Conservation (phyloP, 495 filamentous ascomycete genomes). For the Daldinia childiae region DNA sequence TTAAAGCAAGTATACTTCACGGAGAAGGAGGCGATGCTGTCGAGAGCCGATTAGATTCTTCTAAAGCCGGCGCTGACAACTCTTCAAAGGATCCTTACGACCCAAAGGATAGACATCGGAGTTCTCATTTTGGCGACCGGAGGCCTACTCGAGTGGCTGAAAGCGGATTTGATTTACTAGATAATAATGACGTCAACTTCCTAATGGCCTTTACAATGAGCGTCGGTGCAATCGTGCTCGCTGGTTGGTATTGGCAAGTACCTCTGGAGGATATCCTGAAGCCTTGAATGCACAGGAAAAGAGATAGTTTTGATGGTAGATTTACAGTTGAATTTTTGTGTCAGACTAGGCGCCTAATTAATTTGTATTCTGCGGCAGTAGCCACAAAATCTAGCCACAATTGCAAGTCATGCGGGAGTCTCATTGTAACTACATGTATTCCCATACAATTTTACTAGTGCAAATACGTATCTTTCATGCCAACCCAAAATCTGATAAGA, state of each 20-base stretch:
- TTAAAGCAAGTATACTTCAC: conserved; percentile 49
- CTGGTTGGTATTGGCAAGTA: conserved; percentile 62
- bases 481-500: too few relatives aligned
- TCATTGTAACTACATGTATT: too few relatives aligned
- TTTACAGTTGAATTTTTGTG: not conserved
- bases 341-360: not conserved
- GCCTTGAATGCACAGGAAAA: conserved; percentile 17
- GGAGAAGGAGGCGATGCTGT: conserved; percentile 49
- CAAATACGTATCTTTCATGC: too few relatives aligned
- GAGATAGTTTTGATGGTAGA: not conserved
- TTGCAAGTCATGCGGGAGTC: too few relatives aligned
- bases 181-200: conserved; percentile 95
- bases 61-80: conserved; percentile 36
- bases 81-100: conserved; percentile 51
- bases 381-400: too few relatives aligned
- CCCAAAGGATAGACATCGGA: conserved; percentile 53
- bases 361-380: not conserved
- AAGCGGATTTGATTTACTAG: conserved; percentile 78
- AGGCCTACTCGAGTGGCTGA: conserved; percentile 76
- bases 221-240: conserved; percentile 75
- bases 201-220: conserved; percentile 88
- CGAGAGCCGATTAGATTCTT: conserved; percentile 44
- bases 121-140: conserved; percentile 61
- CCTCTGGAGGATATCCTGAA: conserved; percentile 53
- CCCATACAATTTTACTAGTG: too few relatives aligned